Evolutionary conservation across 1,284 basidiomycete genomes (phyloP).

Genomic region (Phylloporus sp.): DNA sequence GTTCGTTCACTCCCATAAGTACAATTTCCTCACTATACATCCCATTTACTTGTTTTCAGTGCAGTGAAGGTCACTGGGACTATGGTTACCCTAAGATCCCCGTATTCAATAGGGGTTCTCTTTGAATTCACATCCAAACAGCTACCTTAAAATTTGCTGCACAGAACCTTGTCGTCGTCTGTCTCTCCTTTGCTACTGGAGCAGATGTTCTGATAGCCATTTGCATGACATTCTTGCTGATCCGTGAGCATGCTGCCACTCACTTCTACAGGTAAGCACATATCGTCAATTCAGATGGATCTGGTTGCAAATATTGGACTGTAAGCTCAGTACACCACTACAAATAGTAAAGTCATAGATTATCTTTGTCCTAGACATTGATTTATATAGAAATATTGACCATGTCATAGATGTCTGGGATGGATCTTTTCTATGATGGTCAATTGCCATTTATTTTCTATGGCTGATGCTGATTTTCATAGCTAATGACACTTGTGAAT

Average conservation of each 20-base stretch:
- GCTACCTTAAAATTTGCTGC: background rate
- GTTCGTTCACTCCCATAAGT: slow-evolving; percentile 3
- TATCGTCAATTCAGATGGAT: too few relatives aligned
- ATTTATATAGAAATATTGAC: background rate
- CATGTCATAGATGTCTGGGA: background rate
- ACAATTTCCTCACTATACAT: background rate
- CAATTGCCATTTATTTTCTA: too few relatives aligned
- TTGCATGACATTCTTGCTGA: slow-evolving; percentile 11
- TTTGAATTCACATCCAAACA: background rate
- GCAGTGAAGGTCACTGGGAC: background rate
- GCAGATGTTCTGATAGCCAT: slow-evolving; percentile 9
- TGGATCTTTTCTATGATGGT: background rate
- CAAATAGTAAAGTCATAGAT: background rate
- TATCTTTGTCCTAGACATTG: background rate
- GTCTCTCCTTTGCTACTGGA: background rate
- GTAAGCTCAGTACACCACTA: too few relatives aligned
- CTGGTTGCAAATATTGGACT: too few relatives aligned
- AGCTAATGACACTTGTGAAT: too few relatives aligned
- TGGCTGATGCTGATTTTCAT: too few relatives aligned
- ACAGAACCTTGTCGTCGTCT: background rate
- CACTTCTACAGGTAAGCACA: background rate
- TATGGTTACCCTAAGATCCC: background rate
- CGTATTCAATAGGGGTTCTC: background rate
- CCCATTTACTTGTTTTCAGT: background rate
- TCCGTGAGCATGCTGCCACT: background rate